Conservation (phyloP, 225 moss, liverwort and hornwort species). For the Pseudisothecium myosuroides region DNA sequence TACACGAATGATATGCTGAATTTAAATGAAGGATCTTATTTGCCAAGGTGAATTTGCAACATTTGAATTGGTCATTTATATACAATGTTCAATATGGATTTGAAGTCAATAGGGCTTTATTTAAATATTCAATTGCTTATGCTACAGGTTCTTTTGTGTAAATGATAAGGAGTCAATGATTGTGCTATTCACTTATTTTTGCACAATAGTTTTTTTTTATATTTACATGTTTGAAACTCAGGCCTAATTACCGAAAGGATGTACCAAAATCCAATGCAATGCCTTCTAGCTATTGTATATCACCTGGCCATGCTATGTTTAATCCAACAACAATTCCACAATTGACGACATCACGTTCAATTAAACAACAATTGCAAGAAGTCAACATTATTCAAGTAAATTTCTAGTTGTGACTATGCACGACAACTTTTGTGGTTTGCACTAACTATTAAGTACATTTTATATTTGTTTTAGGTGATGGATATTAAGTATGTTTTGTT, state of each 20-base stretch:
- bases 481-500: not conserved
- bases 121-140: not conserved
- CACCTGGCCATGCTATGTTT: not conserved
- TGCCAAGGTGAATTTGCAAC: constrained; percentile 48
- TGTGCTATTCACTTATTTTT: not conserved
- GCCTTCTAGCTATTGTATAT: constrained; percentile 1
- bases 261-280: not conserved
- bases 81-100: too few relatives aligned
- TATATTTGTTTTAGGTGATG: not conserved
- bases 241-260: constrained; percentile 48
- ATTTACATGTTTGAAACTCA: constrained; percentile 4
- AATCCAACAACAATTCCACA: constrained; percentile 1
- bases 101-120: not conserved
- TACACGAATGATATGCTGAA: constrained; percentile 73
- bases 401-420: not conserved
- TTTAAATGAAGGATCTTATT: constrained; percentile 55
- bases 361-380: constrained; percentile 61
- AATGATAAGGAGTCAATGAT: not conserved
- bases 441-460: not conserved
- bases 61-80: not conserved
- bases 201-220: too few relatives aligned
- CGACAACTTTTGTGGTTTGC: not conserved
- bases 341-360: constrained; percentile 28
- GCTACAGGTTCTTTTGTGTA: not conserved
- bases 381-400: constrained; percentile 65